phyloP scores from a whole-genome alignment of 306 rosid species.

The Trichosanthes truncata region DNA sequence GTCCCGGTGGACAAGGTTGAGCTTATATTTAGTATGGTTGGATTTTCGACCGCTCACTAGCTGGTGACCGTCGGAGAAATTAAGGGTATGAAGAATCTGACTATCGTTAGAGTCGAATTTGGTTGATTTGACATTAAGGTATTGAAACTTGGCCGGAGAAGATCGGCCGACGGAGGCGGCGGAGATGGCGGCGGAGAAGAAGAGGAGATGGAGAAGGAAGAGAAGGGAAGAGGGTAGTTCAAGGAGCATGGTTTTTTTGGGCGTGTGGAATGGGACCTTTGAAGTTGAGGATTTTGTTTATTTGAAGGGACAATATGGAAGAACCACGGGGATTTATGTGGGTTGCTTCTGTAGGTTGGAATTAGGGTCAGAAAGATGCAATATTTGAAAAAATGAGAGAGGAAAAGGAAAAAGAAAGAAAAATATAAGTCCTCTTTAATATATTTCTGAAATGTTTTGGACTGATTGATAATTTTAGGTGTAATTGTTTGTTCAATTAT shows the following conservation, averaged over 20 bases:
- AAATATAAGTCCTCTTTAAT: background rate
- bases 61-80: background rate
- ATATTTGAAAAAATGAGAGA: background rate
- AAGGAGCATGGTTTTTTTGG: background rate
- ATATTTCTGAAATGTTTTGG: background rate
- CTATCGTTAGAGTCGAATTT: background rate
- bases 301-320: background rate
- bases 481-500: background rate
- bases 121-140: background rate
- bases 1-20: constrained; percentile 62
- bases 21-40: constrained; percentile 14
- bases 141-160: background rate
- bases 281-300: background rate
- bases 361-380: background rate
- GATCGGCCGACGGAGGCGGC: background rate
- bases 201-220: background rate
- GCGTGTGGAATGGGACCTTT: background rate
- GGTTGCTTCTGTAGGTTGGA: background rate
- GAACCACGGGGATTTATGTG: background rate
- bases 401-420: background rate
- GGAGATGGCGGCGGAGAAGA: background rate
- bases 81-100: background rate
- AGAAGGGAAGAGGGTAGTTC: background rate
- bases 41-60: background rate
- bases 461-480: background rate